Base-by-base conservation (phyloP, 116 monocot species). In the Thalassia testudinum region DNA sequence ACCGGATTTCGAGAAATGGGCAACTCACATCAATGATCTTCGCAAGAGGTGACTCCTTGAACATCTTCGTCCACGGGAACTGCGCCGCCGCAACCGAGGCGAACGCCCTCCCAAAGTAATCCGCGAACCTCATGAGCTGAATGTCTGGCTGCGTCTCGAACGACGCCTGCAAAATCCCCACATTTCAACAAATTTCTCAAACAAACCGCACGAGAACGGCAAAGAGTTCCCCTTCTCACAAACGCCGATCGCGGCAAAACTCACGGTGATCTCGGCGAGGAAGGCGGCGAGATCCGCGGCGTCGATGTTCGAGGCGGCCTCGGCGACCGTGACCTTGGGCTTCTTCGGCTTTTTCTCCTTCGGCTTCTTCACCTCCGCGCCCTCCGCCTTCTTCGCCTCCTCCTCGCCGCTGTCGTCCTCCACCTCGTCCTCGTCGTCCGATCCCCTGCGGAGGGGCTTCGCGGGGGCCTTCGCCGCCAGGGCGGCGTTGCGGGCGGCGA, bases 71-170 rank as follows among this genome's bases (percentile, higher is more conserved):
- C 92, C 87, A 93, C 0, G 85, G 88, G 58, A 97, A 97, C 43
- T 85, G 88, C 10, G 82, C 57, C 1, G 77, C 67, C 17, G 74
- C 75, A 24, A 88, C 89, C 14, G 47, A 14, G n/a, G 75, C 29
- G 61, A 97, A 97, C 0, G 79, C 54, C 29, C 81, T 61, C 21
- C 69, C 88, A 49, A 88, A 88, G 63, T 82, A 88, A 66, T 97
- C 97, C 1, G 87, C 79, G 47, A 97, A 97, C 44, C 97, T 62
- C 97, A 97, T 88, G 40, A 97, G 74, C 67, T 88, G 85, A 43
- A 97, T 97, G 52, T 88, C 76, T 53, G 71, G 70, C 26, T 87
- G 78, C 14, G 68, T 34, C 65, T 85, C 88, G 58, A 76, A 97
- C 16, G 82, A 88, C 44, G 12, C 77, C 97, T 97, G 66, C 16